A percentile compares a stretch with the other conserved stretches of the same genome.
These are phyloP conservation scores for Rauvolfia tetraphylla DNA, from an alignment of 257 asterid genomes.

Conservation along the genomic window DNA sequence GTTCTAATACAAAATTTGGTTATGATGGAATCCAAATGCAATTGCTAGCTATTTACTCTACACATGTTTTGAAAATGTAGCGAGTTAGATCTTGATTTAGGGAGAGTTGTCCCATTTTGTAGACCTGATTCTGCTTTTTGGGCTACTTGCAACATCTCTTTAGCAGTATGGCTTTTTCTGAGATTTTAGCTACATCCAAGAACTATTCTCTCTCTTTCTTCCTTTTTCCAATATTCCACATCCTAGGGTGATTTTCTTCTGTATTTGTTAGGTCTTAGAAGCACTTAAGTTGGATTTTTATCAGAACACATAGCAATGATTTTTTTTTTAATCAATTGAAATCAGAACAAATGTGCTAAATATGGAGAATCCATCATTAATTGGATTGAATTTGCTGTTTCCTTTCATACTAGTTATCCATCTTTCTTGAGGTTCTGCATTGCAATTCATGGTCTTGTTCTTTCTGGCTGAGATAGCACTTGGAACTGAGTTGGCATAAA, in stretches of 20 bases:
- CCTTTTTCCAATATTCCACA: not conserved
- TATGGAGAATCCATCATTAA: not conserved
- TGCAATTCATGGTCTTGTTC: not conserved
- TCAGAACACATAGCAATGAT: not conserved
- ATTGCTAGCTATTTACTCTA: not conserved
- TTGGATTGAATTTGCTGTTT: not conserved
- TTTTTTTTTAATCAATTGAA: not conserved
- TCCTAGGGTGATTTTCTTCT: not conserved
- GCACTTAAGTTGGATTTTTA: not conserved
- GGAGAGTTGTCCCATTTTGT: not conserved
- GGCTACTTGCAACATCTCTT: not conserved
- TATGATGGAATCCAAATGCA: not conserved
- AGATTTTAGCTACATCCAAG: too few relatives aligned
- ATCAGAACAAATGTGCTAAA: not conserved
- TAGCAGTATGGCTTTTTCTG: not conserved
- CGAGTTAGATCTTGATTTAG: not conserved
- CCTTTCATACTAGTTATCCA: not conserved
- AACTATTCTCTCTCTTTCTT: not conserved
- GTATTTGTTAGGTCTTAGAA: too few relatives aligned
- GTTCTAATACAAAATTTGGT: not conserved
- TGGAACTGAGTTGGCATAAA: not conserved
- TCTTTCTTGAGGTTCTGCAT: not conserved
- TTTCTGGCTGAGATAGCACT: not conserved
- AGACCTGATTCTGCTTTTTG: not conserved
- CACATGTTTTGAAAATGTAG: not conserved